Evolutionary conservation across 176 grass and related monocot species (phyloP).

Genomic region (Calamus simplicifolius): DNA sequence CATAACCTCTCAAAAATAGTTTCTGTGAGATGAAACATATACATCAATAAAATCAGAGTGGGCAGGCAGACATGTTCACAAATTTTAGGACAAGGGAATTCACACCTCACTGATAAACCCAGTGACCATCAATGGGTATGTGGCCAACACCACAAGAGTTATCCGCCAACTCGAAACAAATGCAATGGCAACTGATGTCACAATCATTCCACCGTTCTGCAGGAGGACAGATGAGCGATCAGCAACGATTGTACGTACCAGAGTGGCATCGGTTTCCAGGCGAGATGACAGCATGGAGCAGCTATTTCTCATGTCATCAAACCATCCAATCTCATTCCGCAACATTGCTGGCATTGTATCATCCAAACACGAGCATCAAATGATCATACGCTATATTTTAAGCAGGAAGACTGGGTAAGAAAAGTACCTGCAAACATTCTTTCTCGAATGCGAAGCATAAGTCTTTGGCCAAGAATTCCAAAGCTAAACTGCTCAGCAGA

Average conservation of each 20-base stretch:
- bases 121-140: constrained; percentile 87
- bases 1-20: constrained; percentile 97
- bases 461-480: constrained; percentile 89
- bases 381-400: not conserved
- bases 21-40: constrained; percentile 30
- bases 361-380: too few relatives aligned
- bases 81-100: not conserved
- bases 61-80: too few relatives aligned
- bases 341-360: constrained; percentile 36
- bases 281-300: constrained; percentile 80
- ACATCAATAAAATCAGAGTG: too few relatives aligned
- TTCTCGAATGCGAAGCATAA: constrained; percentile 81
- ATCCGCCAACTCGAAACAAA: constrained; percentile 91
- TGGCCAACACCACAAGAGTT: constrained; percentile 76
- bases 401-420: not conserved
- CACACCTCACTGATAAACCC: constrained; percentile 90
- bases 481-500: constrained; percentile 86
- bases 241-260: constrained; percentile 83
- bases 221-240: constrained; percentile 83
- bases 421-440: constrained; percentile 54
- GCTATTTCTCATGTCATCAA: constrained; percentile 62
- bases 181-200: constrained; percentile 77
- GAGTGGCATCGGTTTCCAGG: constrained; percentile 78
- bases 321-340: constrained; percentile 88
- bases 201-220: constrained; percentile 91